A percentile compares a stretch with the other conserved stretches of the same genome.
phyloP scores from a whole-genome alignment of 2,329 filamentous ascomycete genomes.

The Aspergillus sp. region DNA sequence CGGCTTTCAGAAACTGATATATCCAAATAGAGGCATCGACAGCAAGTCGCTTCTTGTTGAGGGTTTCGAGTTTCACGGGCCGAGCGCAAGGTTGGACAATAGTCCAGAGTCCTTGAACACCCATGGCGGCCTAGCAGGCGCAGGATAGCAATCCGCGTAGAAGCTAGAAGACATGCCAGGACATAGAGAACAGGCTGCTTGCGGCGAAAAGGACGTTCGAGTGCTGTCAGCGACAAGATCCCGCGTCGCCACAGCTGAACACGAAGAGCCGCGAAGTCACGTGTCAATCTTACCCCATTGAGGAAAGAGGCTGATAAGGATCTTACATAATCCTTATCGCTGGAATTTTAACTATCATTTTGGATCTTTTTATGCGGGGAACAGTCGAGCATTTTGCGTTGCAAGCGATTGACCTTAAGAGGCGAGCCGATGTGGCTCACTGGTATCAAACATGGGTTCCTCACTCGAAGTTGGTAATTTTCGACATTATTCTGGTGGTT shows the following conservation, averaged over 20 bases:
- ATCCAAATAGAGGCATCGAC: conserved; percentile 99
- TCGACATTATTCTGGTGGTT: neutral
- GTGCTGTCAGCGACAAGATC: neutral
- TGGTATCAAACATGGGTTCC: conserved; percentile 24
- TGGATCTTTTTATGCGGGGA: conserved; percentile 10
- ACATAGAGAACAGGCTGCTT: neutral
- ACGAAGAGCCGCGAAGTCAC: conserved; percentile 19
- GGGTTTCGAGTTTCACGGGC: conserved; percentile 91
- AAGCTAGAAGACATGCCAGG: conserved; percentile 2
- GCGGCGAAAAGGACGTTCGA: neutral
- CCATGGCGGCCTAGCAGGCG: conserved; percentile 59
- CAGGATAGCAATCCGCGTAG: neutral
- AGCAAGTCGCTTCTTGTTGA: conserved; percentile 93
- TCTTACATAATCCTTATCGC: conserved; percentile 22
- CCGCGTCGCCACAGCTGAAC: conserved; percentile 10
- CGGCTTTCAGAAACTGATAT: conserved; percentile 98
- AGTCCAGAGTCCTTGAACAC: conserved; percentile 97
- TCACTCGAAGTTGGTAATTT: conserved; percentile 32
- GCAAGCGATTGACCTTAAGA: conserved; percentile 1
- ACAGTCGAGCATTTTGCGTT: conserved; percentile 3
- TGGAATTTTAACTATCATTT: conserved; percentile 6
- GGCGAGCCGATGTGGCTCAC: conserved; percentile 18
- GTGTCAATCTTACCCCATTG: conserved; percentile 18
- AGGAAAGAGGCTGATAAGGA: conserved; percentile 12
- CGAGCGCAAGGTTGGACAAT: conserved; percentile 93